phyloP scores from a whole-genome alignment of 805 yeast genomes.

The Grigorovia jiainica region DNA sequence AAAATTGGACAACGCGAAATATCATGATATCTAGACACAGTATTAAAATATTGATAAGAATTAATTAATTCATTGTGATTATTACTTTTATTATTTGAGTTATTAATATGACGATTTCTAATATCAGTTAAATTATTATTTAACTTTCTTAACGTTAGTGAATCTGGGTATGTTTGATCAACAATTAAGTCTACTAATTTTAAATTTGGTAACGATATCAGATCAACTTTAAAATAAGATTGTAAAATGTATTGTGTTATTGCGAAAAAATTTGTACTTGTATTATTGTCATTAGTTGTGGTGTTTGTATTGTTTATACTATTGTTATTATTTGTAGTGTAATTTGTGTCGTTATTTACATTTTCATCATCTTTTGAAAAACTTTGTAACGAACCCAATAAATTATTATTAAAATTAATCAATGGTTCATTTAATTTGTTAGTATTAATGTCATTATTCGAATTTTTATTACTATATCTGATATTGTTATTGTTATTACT shows the following conservation, averaged over 20 bases:
- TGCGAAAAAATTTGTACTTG: slow-evolving; percentile 20
- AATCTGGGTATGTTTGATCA: slow-evolving; percentile 28
- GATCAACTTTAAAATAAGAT: slow-evolving; percentile 22
- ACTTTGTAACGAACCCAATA: slow-evolving; percentile 9
- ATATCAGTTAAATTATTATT: slow-evolving; percentile 11
- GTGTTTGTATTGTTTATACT: background rate
- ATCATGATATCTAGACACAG: slow-evolving; percentile 25
- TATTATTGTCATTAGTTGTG: slow-evolving; percentile 1
- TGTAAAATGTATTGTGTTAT: slow-evolving; percentile 25
- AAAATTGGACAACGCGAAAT: slow-evolving; percentile 28
- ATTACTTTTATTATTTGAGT: slow-evolving; percentile 9
- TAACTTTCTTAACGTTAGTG: slow-evolving; percentile 27
- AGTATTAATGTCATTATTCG: background rate
- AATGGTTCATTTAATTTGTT: too few species aligned
- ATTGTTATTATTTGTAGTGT: slow-evolving; percentile 8
- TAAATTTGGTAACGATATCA: slow-evolving; percentile 12
- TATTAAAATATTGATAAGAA: slow-evolving; percentile 27
- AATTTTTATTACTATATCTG: background rate
- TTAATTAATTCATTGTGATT: slow-evolving; percentile 3
- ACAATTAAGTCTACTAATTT: slow-evolving; percentile 25
- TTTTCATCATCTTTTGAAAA: slow-evolving; percentile 1
- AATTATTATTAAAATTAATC: background rate
- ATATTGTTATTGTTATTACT: background rate
- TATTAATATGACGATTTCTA: too few species aligned
- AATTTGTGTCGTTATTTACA: slow-evolving; percentile 3